phyloP scores from a whole-genome alignment of 352 stramenopile genomes.

The Phytophthora aleatoria region DNA sequence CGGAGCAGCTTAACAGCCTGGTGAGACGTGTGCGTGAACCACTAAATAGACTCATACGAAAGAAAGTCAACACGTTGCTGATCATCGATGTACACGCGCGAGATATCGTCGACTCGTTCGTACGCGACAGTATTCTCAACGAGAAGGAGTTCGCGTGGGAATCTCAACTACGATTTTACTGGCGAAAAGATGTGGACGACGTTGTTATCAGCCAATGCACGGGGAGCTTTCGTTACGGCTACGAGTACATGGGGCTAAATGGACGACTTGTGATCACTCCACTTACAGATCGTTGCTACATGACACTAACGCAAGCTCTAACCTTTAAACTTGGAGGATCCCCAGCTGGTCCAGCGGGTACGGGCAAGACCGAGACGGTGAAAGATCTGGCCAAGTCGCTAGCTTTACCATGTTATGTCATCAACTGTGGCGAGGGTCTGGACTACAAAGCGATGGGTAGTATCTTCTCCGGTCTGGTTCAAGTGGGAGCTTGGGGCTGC shows the following conservation, averaged over 20 bases:
- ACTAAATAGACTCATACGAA: slow-evolving; percentile 82
- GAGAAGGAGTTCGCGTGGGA: slow-evolving; percentile 93
- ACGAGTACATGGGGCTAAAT: slow-evolving; percentile 95
- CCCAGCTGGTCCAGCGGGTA: slow-evolving; percentile 89
- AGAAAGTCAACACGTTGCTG: slow-evolving; percentile 94
- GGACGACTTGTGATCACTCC: slow-evolving; percentile 93
- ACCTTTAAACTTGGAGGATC: slow-evolving; percentile 93
- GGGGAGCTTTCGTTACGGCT: slow-evolving; percentile 91
- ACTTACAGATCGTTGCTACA: slow-evolving; percentile 94
- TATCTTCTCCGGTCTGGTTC: slow-evolving; percentile 90
- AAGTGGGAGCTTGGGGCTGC: slow-evolving; percentile 88
- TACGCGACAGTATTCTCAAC: slow-evolving; percentile 89
- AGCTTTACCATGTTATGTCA: slow-evolving; percentile 92
- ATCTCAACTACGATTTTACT: slow-evolving; percentile 91
- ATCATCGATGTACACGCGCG: slow-evolving; percentile 92
- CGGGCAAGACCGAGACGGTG: slow-evolving; percentile 93
- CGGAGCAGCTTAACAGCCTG: slow-evolving; percentile 89
- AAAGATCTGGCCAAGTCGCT: slow-evolving; percentile 94
- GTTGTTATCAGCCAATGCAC: slow-evolving; percentile 93
- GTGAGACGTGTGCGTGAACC: slow-evolving; percentile 91
- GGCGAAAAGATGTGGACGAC: slow-evolving; percentile 90
- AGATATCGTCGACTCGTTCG: slow-evolving; percentile 92
- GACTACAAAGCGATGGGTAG: slow-evolving; percentile 94
- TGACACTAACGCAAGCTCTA: slow-evolving; percentile 93
- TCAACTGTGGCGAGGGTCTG: slow-evolving; percentile 91